Conservation (phyloP, 2,329 filamentous ascomycete species). For the Acephala macrosclerotiorum region DNA sequence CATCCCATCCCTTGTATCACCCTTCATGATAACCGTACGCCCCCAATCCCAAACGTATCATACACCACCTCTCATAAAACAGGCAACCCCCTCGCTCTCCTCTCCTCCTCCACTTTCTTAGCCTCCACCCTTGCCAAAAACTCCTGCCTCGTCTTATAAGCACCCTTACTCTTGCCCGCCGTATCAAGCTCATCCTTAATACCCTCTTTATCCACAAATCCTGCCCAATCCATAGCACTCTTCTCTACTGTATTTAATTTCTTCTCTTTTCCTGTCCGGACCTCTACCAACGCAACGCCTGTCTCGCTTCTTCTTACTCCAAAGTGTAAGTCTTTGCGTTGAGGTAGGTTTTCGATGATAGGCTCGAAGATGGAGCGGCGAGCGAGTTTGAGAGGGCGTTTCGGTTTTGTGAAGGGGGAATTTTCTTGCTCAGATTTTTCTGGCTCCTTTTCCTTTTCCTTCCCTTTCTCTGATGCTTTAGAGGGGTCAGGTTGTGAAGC, state of each 20-base stretch:
- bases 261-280: conserved; percentile 61
- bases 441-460: neutral
- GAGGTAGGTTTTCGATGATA: conserved; percentile 48
- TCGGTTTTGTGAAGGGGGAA: conserved; percentile 37
- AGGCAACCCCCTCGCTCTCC: conserved; percentile 53
- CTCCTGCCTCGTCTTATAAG: conserved; percentile 67
- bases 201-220: conserved; percentile 74
- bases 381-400: conserved; percentile 45
- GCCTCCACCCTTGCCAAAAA: conserved; percentile 72
- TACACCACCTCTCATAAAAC: neutral
- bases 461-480: conserved; percentile 1
- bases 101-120: conserved; percentile 66
- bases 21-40: neutral
- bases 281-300: conserved; percentile 45
- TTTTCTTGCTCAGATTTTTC: conserved; percentile 45
- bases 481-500: conserved; percentile 27
- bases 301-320: conserved; percentile 50
- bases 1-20: neutral
- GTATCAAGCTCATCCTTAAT: conserved; percentile 73
- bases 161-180: conserved; percentile 70
- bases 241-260: conserved; percentile 77
- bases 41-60: neutral
- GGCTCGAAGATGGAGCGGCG: conserved; percentile 69
- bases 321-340: conserved; percentile 65
- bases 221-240: conserved; percentile 77